Evolutionary conservation across 1,139 yeast species (phyloP), one percentile per base, ranked within the genome.

Genomic region (Suhomyces guaymorum): DNA sequence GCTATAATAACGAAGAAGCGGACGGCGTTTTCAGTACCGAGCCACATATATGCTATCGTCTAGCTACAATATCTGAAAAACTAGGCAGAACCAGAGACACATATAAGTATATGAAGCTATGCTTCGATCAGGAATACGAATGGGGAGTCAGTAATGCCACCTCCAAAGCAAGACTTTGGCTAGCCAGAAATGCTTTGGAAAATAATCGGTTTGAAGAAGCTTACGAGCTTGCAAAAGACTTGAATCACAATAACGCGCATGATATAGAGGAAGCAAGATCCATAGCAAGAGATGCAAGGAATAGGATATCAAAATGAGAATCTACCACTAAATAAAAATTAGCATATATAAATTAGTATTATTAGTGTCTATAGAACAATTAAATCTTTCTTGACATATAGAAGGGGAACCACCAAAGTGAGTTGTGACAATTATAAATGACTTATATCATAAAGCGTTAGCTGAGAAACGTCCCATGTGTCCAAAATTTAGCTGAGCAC

Each of bases 241-340:
- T 89, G 45, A 80, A 81, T 15, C 81, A 81, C 41, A 94, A 94
- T 18, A 76, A 85, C 24, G 83, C 92, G 7, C 87, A 82, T 42
- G 96, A 87, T 51, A 77, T 88, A 22, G 96, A 88, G 52, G 97
- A 89, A 52, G 97, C 96, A 0, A 65, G 96, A 32, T 74, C 84
- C 0, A 82, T 90, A 30, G 87, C 92, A 0, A 70, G 94, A 46
- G 95, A 85, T 46, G 82, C 86, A 10, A 56, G 75, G 37, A 70
- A 64, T 43, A 55, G 75, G 42, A 68, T 69, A 69, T 39, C 49
- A 43, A 48, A 43, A 30, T 45, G 10, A 11, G 6, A 12, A 5
- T 24, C 17, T 12, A 7, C 14, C 15, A n/a, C n/a, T n/a, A n/a
- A n/a, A n/a, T n/a, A n/a, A 17, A 16, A 17, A 12, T 26, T 20